These are phyloP conservation scores for Heliophila coronopifolia DNA, from an alignment of 441 rosid species.

Conservation along the genomic window DNA sequence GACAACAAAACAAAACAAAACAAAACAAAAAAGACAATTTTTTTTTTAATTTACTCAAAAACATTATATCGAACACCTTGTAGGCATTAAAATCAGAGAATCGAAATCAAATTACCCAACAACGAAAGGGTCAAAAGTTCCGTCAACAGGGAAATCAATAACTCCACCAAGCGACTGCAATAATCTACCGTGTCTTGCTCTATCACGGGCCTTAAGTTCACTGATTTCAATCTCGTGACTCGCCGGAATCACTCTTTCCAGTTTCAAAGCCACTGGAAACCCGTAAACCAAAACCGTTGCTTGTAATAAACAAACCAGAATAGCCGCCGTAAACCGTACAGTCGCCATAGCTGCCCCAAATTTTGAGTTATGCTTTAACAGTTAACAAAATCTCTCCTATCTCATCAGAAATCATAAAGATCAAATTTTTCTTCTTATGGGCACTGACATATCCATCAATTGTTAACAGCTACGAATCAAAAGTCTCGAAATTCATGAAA, in stretches of 20 bases:
- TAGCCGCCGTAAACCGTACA: not conserved
- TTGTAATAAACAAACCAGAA: constrained; percentile 12
- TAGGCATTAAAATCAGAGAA: not conserved
- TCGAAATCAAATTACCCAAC: constrained; percentile 84
- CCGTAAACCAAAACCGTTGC: constrained; percentile 19
- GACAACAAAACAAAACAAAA: not conserved
- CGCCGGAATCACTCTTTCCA: constrained; percentile 67
- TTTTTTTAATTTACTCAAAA: too few species aligned
- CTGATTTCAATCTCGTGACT: constrained; percentile 43
- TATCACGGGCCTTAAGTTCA: constrained; percentile 57
- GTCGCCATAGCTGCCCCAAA: constrained; percentile 17
- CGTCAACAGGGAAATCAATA: constrained; percentile 67
- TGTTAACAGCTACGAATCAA: not conserved
- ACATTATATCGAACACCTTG: constrained; percentile 23
- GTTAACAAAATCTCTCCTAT: constrained; percentile 12
- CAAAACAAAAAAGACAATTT: too few species aligned
- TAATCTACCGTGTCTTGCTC: constrained; percentile 65
- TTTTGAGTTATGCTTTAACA: not conserved
- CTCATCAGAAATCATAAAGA: not conserved
- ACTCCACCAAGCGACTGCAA: constrained; percentile 58
- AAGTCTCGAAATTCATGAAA: not conserved
- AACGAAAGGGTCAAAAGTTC: constrained; percentile 74
- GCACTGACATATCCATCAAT: not conserved
- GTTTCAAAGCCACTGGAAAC: constrained; percentile 45
- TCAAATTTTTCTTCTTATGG: not conserved